These are phyloP conservation scores for Cryptosporidium bovis DNA, from an alignment of 169 alveolate genomes.

Conservation along the genomic window DNA sequence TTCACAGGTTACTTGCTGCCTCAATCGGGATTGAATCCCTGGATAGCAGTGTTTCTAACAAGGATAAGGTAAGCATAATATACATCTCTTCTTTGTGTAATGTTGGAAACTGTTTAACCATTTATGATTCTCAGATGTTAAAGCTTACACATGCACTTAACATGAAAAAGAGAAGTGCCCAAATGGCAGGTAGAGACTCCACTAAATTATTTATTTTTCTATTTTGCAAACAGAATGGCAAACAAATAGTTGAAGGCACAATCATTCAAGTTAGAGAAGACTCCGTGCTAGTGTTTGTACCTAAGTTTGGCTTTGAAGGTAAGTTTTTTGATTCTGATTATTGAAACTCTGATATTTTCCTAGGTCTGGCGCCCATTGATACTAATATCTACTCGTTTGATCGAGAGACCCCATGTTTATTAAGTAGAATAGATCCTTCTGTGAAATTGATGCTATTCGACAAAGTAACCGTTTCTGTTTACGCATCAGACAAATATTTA, in stretches of 20 bases:
- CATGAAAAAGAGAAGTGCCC: conserved; percentile 91
- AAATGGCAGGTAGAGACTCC: conserved; percentile 92
- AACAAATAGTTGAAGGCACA: conserved; percentile 51
- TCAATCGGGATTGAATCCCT: conserved; percentile 86
- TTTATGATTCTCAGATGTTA: conserved; percentile 83
- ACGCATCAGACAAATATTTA: conserved; percentile 77
- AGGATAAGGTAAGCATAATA: conserved; percentile 72
- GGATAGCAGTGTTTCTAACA: conserved; percentile 86
- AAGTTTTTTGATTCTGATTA: conserved; percentile 39
- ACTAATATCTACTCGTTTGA: conserved; percentile 73
- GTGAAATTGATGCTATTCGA: conserved; percentile 76
- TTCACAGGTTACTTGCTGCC: conserved; percentile 94
- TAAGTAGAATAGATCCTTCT: conserved; percentile 51
- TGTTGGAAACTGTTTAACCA: not conserved
- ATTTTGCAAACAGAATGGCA: conserved; percentile 85
- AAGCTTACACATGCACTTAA: conserved; percentile 92
- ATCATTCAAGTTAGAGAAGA: conserved; percentile 76
- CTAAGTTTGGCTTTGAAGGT: conserved; percentile 81
- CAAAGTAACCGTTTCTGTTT: conserved; percentile 76
- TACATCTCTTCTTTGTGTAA: not conserved
- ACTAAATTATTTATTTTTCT: conserved; percentile 89
- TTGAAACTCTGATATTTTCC: conserved; percentile 74
- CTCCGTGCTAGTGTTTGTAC: conserved; percentile 80
- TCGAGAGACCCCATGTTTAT: conserved; percentile 44
- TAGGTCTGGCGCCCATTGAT: conserved; percentile 75